Evolutionary conservation across 495 filamentous ascomycete species (phyloP), one percentile per base, ranked within the genome.

Genomic region (Achaetomiella virescens): DNA sequence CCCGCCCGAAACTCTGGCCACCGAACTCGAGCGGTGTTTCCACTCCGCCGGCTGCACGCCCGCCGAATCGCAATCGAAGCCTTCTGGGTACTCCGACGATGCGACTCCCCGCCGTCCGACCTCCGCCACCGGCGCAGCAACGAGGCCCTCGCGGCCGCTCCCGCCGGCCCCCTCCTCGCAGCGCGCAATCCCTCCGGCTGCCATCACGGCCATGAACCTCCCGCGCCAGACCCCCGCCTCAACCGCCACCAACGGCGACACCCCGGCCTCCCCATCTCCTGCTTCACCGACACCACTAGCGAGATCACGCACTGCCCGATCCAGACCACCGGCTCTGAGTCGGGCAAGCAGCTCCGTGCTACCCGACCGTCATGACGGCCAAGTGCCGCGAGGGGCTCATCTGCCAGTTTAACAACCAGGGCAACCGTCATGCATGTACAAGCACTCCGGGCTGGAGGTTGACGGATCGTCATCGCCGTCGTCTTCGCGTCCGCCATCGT

Each of bases 371-470:
- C 0, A 59, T 61, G 1, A 49, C 69, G 1, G 17, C 57, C 9
- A 66, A 70, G 45, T 81, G 78, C 70, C 69, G 66, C 21, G 69
- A 70, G 17, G 72, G 66, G n/a, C 61, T 73, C 18, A 63, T 77
- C 56, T 81, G 78, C 75, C 55, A 56, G 43, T 55, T 50, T 12
- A 63, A 72, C 64, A 24, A 14, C 45, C 43, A 64, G 31, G 71
- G 74, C 53, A 57, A 64, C 40, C 61, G 48, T 54, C 58, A 40
- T 81, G 79, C 73, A 77, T 80, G 70, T 61, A 62, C 57, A 65
- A 66, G 35, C 44, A 72, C 11, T 61, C 74, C 58, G 3, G 10
- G 4, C 66, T 78, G 9, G 64, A 59, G 52, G 51, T 63, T 0
- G 67, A 61, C 17, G 75, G 22, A 66, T 72, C 54, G 57, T 78